Conservation (phyloP, 352 stramenopile species). For the Phytophthora hybrid region DNA sequence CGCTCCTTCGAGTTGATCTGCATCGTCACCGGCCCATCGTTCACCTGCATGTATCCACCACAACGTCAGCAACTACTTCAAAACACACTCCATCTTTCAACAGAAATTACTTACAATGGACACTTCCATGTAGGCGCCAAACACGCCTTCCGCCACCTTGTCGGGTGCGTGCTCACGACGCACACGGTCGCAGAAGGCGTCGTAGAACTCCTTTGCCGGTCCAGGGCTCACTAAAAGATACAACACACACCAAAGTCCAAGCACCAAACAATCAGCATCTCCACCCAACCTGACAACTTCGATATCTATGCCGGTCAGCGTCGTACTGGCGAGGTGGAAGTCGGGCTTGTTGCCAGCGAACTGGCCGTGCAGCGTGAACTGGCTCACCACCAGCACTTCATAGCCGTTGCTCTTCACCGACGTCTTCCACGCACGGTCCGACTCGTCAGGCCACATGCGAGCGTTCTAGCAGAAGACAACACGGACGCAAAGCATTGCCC, state of each 20-base stretch:
- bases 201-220: constrained; percentile 78
- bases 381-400: constrained; percentile 88
- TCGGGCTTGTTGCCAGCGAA: constrained; percentile 89
- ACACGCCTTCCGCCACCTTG: constrained; percentile 83
- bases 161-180: constrained; percentile 61
- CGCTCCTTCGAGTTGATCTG: constrained; percentile 85
- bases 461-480: constrained; percentile 52
- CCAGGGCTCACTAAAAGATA: constrained; percentile 62
- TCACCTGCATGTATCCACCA: constrained; percentile 53
- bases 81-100: not conserved
- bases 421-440: constrained; percentile 64
- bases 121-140: constrained; percentile 90
- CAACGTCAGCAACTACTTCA: constrained; percentile 12
- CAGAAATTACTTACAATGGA: constrained; percentile 60
- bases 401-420: constrained; percentile 71
- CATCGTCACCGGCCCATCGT: constrained; percentile 88
- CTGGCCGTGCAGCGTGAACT: constrained; percentile 88
- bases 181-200: constrained; percentile 77
- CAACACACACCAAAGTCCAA: not conserved
- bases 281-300: not conserved
- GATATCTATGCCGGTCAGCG: not conserved
- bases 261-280: constrained; percentile 2
- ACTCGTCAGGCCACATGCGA: constrained; percentile 78
- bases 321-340: constrained; percentile 85
- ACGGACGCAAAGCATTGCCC: not conserved